Base-by-base conservation (phyloP, 352 stramenopile genomes). In the Globisporangium heterothallicum region DNA sequence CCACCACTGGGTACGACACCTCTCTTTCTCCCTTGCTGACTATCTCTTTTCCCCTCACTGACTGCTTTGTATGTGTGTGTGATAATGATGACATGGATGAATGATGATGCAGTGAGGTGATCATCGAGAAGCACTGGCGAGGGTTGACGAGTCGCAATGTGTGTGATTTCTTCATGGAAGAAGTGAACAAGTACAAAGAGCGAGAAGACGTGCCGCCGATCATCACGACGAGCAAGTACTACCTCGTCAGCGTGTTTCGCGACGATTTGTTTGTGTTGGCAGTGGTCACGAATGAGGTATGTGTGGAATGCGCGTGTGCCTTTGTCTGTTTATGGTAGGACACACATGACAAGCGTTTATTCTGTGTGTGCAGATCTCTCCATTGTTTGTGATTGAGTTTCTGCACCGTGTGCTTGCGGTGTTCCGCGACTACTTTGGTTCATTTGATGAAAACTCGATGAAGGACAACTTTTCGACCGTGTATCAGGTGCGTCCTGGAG, bases 51-150 rank as follows among this genome's bases (percentile, higher is more conserved):
- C 5, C 5, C 13, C 5, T 55, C 16, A 21, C 13, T 22, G 16
- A 45, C 13, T 34, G 29, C 12, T 46, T 7, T 10, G 24, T 25
- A 10, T 53, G 14, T 47, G 8, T 46, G 10, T 24, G n/a, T 76
- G n/a, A n/a, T n/a, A n/a, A n/a, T n/a, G n/a, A n/a, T n/a, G n/a
- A n/a, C n/a, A n/a, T n/a, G n/a, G 30, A 62, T 59, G 34, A 27
- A 14, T 46, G 13, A 25, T 42, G 38, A 3, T 53, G 14, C 58
- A 94, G 85, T 59, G 95, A 99, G 77, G 88, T 98, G 43, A 88
- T 99, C 57, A 98, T 99, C 63, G 97, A 99, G 74, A 98, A 98
- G 63, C 97, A 99, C 70, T 99, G 97, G 87, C 92, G 96, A 24
- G 94, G 88, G 3, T 79, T 97, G 44, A 98, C 94, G 26, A 94